Evolutionary conservation across 495 filamentous ascomycete genomes (phyloP), one percentile per base, ranked within the genome.

Genomic region (Aspergillus hancockii): DNA sequence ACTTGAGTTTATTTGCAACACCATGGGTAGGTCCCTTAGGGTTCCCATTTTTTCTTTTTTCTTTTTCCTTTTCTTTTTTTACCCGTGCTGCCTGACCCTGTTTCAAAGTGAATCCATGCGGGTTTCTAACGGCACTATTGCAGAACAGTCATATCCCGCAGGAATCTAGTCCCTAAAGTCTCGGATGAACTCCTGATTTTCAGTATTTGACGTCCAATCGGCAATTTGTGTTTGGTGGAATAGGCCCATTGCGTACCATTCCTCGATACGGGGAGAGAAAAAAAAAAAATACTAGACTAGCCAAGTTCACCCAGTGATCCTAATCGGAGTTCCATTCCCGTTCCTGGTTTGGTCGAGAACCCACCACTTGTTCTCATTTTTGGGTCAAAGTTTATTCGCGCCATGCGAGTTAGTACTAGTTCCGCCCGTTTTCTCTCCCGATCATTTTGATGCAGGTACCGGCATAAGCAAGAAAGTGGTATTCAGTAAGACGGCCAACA

Each of bases 101-200:
- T 47, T 47, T 47, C 43, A 47, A 8, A 23, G 19, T 47, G 43
- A 47, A 14, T 10, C 13, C 21, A 3, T 14, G 3, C 8, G 19
- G 40, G 19, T 47, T 9, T 47, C 43, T 47, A 47, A 47, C 19
- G 43, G 19, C 19, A 23, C 43, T 47, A 22, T 14, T 22, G 43
- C 14, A 14, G 38, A 14, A 41, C 2, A 7, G 38, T 7, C 16
- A 41, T 43, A n/a, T 43, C 8, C n/a, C 40, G 16, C 16, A 7
- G 6, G 40, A 43, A 1, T 18, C 2, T 5, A 21, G 5, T 43
- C 13, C 40, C 2, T 43, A 43, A 19, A 19, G 19, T 47, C 19
- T 47, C 43, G 43, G 43, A 9, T 22, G 43, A 47, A 23, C 43
- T 47, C 43, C 14, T 47, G 19, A 23, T 47, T 23, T 47, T 47